Evolutionary conservation across 208 protist genomes (phyloP).

Genomic region (Zelonia costaricensis): DNA sequence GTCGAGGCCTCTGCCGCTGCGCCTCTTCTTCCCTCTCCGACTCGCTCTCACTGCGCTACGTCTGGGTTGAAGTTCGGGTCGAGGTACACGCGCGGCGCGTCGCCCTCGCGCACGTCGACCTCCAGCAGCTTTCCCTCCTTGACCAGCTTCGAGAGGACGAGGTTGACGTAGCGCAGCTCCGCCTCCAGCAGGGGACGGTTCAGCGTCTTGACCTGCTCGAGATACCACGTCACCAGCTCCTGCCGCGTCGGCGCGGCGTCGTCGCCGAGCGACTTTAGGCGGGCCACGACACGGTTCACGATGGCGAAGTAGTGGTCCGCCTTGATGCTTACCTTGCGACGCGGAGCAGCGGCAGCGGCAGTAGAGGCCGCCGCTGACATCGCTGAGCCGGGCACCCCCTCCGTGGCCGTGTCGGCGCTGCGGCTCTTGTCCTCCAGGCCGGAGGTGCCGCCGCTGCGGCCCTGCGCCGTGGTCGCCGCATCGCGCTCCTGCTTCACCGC

Average conservation of each 20-base stretch:
- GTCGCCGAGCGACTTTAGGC: conserved; percentile 75
- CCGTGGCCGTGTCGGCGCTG: background rate
- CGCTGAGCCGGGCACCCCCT: background rate
- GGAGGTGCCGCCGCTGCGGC: background rate
- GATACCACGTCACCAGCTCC: conserved; percentile 87
- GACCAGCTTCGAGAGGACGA: conserved; percentile 77
- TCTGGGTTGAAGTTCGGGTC: conserved; percentile 91
- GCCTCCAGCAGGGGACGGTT: conserved; percentile 78
- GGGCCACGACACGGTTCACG: conserved; percentile 71
- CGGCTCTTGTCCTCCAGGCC: conserved; percentile 2
- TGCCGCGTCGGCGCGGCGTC: conserved; percentile 64
- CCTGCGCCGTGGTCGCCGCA: conserved; percentile 3
- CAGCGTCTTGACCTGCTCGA: conserved; percentile 84
- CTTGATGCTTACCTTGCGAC: conserved; percentile 67
- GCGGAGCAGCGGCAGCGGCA: conserved; percentile 9
- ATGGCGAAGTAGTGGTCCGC: conserved; percentile 89
- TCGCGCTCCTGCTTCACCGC: conserved; percentile 38
- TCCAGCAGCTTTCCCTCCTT: conserved; percentile 87
- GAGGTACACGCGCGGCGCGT: conserved; percentile 65
- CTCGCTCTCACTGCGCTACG: conserved; percentile 25
- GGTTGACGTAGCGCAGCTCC: conserved; percentile 76
- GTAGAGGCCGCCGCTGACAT: conserved; percentile 1
- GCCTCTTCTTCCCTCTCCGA: background rate
- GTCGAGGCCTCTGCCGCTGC: background rate
- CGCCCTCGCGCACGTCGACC: conserved; percentile 71